Conservation (phyloP, 1,284 basidiomycete genomes). For the Austroboletus olivaceoglutinosus region DNA sequence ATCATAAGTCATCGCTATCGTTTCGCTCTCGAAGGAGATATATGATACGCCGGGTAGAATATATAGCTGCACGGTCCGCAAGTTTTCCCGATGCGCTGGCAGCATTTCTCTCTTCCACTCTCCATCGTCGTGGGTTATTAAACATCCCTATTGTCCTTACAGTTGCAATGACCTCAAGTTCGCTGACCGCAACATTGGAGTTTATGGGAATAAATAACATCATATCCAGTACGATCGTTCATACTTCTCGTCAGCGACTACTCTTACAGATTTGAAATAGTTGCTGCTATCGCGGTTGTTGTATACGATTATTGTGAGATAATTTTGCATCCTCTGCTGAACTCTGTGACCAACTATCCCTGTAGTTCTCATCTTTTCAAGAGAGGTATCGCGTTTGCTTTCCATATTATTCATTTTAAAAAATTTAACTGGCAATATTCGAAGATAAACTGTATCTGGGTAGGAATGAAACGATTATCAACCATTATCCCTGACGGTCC, state of each 20-base stretch:
- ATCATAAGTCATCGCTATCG: too few relatives aligned
- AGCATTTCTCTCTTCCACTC: not conserved
- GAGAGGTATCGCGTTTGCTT: not conserved
- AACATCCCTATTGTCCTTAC: not conserved
- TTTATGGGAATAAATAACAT: not conserved
- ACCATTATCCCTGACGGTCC: not conserved
- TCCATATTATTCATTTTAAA: not conserved
- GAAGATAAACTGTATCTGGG: not conserved
- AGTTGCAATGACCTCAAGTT: not conserved
- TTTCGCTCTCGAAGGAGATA: not conserved
- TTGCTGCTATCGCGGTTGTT: not conserved
- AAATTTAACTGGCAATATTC: not conserved
- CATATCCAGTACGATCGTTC: not conserved
- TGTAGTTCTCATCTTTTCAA: not conserved
- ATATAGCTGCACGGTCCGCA: not conserved
- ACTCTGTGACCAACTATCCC: too few relatives aligned
- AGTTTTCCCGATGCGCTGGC: too few relatives aligned
- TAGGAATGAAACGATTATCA: not conserved
- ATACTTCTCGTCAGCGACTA: not conserved
- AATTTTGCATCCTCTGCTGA: not conserved
- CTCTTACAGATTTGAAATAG: not conserved
- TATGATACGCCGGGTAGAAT: not conserved
- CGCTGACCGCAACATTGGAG: not conserved
- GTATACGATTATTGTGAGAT: not conserved
- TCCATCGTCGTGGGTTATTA: not conserved